A percentile compares a stretch with the other conserved stretches of the same genome.
These are phyloP conservation scores for Dactylis glomerata DNA, from an alignment of 176 grass and related monocot species.

Conservation along the genomic window DNA sequence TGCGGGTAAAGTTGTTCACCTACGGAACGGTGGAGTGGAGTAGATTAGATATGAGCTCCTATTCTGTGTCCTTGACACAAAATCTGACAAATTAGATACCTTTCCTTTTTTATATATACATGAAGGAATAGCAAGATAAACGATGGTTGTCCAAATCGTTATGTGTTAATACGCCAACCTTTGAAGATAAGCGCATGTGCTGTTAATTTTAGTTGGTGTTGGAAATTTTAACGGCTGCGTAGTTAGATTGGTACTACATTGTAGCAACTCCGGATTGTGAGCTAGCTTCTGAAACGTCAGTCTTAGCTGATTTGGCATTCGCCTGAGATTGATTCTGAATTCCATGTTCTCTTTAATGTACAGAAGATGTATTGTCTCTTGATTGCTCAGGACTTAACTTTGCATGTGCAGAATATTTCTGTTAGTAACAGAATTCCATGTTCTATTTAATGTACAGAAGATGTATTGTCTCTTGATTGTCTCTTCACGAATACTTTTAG, in stretches of 20 bases:
- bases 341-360: background rate
- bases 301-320: background rate
- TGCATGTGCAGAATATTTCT: too few species aligned
- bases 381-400: background rate
- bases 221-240: too few species aligned
- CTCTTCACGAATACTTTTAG: too few species aligned
- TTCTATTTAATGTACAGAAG: too few species aligned
- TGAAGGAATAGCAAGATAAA: too few species aligned
- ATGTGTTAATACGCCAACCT: background rate
- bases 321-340: background rate
- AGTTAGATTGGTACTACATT: too few species aligned
- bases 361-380: background rate
- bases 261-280: too few species aligned
- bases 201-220: background rate
- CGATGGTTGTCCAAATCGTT: too few species aligned
- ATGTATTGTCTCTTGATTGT: too few species aligned
- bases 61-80: background rate
- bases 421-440: too few species aligned
- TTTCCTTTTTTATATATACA: too few species aligned
- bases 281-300: background rate
- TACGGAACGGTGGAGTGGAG: background rate
- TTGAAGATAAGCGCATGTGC: background rate
- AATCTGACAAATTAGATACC: background rate
- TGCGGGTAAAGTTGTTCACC: too few species aligned
- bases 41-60: background rate